Conservation (phyloP, 1,284 basidiomycete genomes). For the Rhodofomes roseus region DNA sequence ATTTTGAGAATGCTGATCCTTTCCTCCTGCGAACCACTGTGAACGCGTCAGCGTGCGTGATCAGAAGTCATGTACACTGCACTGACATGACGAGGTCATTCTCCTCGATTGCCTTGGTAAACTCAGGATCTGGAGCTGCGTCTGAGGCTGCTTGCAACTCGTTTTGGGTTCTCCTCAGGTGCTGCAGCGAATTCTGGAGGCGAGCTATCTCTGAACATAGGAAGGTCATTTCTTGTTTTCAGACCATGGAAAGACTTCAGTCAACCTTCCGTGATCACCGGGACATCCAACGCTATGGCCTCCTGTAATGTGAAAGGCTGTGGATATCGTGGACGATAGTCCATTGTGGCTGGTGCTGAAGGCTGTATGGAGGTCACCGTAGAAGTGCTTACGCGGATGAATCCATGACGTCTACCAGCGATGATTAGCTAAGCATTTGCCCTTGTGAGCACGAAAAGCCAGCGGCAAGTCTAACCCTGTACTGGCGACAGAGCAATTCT, state of each 20-base stretch:
- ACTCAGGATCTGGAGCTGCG: constrained; percentile 37
- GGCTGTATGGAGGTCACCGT: not conserved
- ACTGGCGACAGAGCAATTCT: too few relatives aligned
- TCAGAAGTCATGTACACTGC: not conserved
- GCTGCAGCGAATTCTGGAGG: constrained; percentile 67
- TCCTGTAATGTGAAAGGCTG: constrained; percentile 77
- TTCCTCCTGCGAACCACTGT: constrained; percentile 72
- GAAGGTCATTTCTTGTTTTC: not conserved
- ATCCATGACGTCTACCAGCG: not conserved
- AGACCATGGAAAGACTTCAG: not conserved
- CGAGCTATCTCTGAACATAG: constrained; percentile 62
- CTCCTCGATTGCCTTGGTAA: constrained; percentile 46
- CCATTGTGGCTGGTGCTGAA: constrained; percentile 37
- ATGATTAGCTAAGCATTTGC: constrained; percentile 10
- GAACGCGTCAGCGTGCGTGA: not conserved
- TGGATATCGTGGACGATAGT: constrained; percentile 58
- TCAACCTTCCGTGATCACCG: constrained; percentile 67
- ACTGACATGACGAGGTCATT: constrained; percentile 53
- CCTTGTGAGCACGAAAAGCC: not conserved
- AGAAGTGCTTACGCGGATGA: not conserved
- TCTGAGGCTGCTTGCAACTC: constrained; percentile 48
- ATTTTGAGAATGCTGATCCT: constrained; percentile 62
- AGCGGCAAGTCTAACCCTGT: too few relatives aligned
- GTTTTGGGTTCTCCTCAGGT: constrained; percentile 60
- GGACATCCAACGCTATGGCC: constrained; percentile 61